Base-by-base conservation (phyloP, 2,329 filamentous ascomycete genomes). In the Thielaviopsis musarum region DNA sequence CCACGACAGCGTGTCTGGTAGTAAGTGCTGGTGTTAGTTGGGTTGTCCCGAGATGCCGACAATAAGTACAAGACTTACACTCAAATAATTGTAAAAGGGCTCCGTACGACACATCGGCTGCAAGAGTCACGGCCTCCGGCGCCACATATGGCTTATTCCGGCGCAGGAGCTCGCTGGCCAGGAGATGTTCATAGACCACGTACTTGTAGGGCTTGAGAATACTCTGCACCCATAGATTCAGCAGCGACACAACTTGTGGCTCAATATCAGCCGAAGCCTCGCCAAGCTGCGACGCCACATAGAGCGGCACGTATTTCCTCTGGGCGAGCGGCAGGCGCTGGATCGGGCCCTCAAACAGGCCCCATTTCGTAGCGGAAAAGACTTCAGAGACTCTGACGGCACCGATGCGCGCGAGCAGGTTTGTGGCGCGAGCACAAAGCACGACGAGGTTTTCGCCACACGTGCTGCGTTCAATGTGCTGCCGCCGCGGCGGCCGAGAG, bases 141-240 rank as follows among this genome's bases (percentile, higher is more conserved):
- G 73, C 70, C 2, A 81, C 63, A 63, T 77, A 78, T 0, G 69
- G 68, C 21, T 75, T 68, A 1, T 70, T 69, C 45, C 71, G 72
- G 6, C 66, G 67, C 61, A 72, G 69, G 54, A 82, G 67, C 28
- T 74, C 69, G 59, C 74, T 70, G 4, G 74, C 78, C 5, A 83
- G 70, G 22, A 71, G 70, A 61, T 74, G 73, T 64, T 81, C 78
- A 63, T 77, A 78, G 5, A 67, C 70, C 15, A 80, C 62, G 22
- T 70, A 72, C 49, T 68, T 65, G 2, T 64, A 68, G 4, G 81
- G 79, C 64, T 79, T 79, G 51, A 75, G 72, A 53, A 83, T 69
- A 7, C 75, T 72, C 21, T 76, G 65, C 51, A 78, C 64, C 75
- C 81, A 82, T n/a, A 81, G 67, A 49, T 77, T 74, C 4, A 76